These are phyloP conservation scores for Pythium periplocum DNA, from an alignment of 352 stramenopile genomes.

Conservation along the genomic window DNA sequence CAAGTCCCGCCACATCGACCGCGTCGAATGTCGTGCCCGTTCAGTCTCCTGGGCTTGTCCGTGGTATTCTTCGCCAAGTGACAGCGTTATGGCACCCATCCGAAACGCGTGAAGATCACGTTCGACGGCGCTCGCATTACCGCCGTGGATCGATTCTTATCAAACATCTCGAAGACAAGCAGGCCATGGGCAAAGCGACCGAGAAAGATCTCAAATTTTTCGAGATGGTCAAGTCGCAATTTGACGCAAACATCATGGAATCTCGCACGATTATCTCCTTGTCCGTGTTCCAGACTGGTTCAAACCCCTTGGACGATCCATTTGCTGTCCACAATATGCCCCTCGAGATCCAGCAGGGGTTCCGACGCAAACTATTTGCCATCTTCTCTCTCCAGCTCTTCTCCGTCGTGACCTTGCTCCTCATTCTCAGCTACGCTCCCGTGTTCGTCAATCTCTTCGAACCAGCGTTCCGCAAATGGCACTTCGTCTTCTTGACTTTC, in stretches of 20 bases:
- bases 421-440: constrained; percentile 29
- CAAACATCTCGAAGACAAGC: constrained; percentile 64
- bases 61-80: constrained; percentile 27
- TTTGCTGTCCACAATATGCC: constrained; percentile 72
- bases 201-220: constrained; percentile 82
- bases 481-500: constrained; percentile 50
- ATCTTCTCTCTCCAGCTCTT: constrained; percentile 70
- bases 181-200: constrained; percentile 44
- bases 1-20: not conserved
- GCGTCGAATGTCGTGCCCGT: not conserved
- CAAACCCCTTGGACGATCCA: constrained; percentile 64
- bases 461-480: constrained; percentile 33
- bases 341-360: constrained; percentile 56
- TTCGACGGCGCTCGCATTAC: constrained; percentile 45
- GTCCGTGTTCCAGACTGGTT: constrained; percentile 68
- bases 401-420: constrained; percentile 37
- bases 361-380: constrained; percentile 66
- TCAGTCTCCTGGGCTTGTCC: constrained; percentile 22
- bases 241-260: constrained; percentile 68
- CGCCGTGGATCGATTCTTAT: constrained; percentile 67
- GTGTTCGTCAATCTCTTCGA: constrained; percentile 25
- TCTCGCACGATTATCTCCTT: constrained; percentile 72
- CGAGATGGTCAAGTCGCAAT: constrained; percentile 65
- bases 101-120: constrained; percentile 3
- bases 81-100: constrained; percentile 35